Conservation (phyloP, 345 rosid genomes). For the Hibiscus tridactylites region DNA sequence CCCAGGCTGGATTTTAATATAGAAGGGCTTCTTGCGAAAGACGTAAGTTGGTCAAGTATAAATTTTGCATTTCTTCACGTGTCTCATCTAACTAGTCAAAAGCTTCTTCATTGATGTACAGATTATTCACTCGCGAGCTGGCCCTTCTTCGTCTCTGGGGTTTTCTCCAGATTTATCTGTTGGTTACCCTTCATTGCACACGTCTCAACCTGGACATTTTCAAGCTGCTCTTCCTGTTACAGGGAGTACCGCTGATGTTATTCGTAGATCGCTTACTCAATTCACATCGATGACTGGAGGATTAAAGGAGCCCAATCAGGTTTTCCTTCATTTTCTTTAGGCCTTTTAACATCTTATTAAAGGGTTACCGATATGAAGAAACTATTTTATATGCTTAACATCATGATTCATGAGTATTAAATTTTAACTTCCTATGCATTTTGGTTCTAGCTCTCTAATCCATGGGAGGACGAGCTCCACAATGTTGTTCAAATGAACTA, state of each 20-base stretch:
- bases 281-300: slow-evolving; percentile 44
- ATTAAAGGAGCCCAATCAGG: slow-evolving; percentile 67
- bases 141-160: slow-evolving; percentile 64
- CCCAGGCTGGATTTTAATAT: slow-evolving; percentile 78
- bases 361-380: not conserved
- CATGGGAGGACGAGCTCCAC: slow-evolving; percentile 86
- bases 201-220: slow-evolving; percentile 46
- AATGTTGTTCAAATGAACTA: slow-evolving; percentile 73
- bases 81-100: not conserved
- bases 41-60: slow-evolving; percentile 46
- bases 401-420: not conserved
- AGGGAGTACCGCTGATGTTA: slow-evolving; percentile 40
- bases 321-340: slow-evolving; percentile 14
- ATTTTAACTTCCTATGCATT: not conserved
- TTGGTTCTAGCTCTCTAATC: slow-evolving; percentile 37
- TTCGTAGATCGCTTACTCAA: slow-evolving; percentile 47
- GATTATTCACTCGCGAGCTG: slow-evolving; percentile 65
- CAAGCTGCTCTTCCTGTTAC: slow-evolving; percentile 48
- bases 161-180: slow-evolving; percentile 50
- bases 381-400: not conserved
- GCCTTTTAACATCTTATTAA: not conserved
- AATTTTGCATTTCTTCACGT: not conserved
- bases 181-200: slow-evolving; percentile 61
- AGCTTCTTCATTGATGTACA: slow-evolving; percentile 13
- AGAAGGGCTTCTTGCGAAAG: slow-evolving; percentile 81